Evolutionary conservation across 257 asterid species (phyloP).

Genomic region (Gentiana straminea): DNA sequence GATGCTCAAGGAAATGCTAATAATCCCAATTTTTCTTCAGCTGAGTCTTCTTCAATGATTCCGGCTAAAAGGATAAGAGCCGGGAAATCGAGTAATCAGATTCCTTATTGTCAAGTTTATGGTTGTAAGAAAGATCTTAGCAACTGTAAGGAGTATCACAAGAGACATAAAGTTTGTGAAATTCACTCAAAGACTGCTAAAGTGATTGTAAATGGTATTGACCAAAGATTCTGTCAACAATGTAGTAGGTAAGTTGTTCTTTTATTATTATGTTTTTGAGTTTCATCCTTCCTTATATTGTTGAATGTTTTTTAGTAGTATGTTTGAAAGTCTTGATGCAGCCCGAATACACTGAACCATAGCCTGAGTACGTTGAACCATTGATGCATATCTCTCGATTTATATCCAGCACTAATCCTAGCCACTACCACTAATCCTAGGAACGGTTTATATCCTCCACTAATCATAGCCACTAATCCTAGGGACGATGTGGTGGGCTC

Average conservation of each 20-base stretch:
- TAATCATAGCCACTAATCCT: no score
- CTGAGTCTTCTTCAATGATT: conserved; percentile 12
- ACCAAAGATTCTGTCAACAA: conserved; percentile 43
- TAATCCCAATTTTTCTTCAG: conserved; percentile 11
- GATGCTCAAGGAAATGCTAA: conserved; percentile 9
- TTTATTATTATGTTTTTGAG: not conserved
- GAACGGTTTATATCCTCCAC: no score
- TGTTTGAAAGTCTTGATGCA: no score
- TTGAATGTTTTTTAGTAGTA: not conserved
- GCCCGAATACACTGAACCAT: no score
- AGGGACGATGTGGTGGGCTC: no score
- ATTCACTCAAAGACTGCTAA: conserved; percentile 36
- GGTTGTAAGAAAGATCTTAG: conserved; percentile 39
- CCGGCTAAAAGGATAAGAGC: conserved; percentile 23
- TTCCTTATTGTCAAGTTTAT: conserved; percentile 31
- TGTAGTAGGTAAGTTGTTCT: conserved; percentile 30
- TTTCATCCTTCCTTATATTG: not conserved
- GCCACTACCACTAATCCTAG: no score
- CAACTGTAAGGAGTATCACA: conserved; percentile 32
- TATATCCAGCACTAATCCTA: no score
- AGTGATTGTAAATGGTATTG: conserved; percentile 40
- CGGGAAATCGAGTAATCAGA: conserved; percentile 21
- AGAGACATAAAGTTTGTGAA: conserved; percentile 43
- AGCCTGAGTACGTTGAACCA: no score
- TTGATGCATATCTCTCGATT: no score